Base-by-base conservation (phyloP, 495 filamentous ascomycete genomes). In the Aspergillus saccharolyticus region DNA sequence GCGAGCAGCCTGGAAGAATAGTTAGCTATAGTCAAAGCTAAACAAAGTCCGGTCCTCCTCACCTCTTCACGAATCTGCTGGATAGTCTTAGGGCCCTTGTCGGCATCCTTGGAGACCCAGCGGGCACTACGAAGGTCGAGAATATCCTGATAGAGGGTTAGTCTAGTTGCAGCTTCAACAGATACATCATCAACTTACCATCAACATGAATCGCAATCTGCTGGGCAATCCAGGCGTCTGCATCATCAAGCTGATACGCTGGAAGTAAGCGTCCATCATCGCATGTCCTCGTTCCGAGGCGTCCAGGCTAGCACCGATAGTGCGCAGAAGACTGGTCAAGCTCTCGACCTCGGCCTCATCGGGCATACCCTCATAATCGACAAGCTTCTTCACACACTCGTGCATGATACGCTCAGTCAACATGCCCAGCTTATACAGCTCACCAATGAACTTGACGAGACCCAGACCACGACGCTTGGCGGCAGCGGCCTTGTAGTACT, bases 371-470 rank as follows among this genome's bases (percentile, higher is more conserved):
- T 92, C 85, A 72, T 95, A 97, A 72, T 99, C 93, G 53, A 97
- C 89, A 53, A 97, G 80, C 74, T 96, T 96, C 79, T 89, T 86
- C 14, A 97, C 90, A 81, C 94, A 99, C 76, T 97, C 91, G 77
- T 97, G 95, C 94, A 99, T 98, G 77, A 98, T 97, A 73, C 91
- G 90, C 70, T 96, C 89, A 48, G 94, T 99, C 73, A 99, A 82
- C 94, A 99, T 99, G 64, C 86, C 84, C 59, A 98, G 84, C 80
- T 97, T 97, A 84, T 94, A 98, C 42, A 98, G 85, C 70, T 98
- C 94, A 76, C 94, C 94, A 72, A 99, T 99, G 78, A 99, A 97
- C 74, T 97, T 92, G 63, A 99, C 91, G 52, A 99, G 81, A 84
- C 94, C 94, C 59, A 99, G 86, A 75, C 94, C 94, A 71, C 90